phyloP scores from a whole-genome alignment of 768 basidiomycete genomes.

The Rickenella mellea region DNA sequence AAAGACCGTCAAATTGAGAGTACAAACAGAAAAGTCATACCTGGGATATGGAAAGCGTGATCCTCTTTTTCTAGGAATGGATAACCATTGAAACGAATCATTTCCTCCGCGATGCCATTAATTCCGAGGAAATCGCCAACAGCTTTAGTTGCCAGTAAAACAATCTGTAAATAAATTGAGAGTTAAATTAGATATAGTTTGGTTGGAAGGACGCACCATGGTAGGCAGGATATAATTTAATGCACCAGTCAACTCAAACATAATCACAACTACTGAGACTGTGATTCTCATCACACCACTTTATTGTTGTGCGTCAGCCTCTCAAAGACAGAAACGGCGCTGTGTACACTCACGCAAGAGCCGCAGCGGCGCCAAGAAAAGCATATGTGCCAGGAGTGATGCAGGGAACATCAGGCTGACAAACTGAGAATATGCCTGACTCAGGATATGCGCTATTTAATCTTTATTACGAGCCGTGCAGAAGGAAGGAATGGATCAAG shows the following conservation, averaged over 20 bases:
- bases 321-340: neutral
- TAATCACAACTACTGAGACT: slow-evolving; percentile 96
- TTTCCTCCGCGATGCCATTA: slow-evolving; percentile 92
- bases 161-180: slow-evolving; percentile 53
- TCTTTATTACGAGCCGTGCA: neutral
- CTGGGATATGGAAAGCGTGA: slow-evolving; percentile 82
- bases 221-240: slow-evolving; percentile 95
- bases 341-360: slow-evolving; percentile 55
- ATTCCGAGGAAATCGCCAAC: slow-evolving; percentile 92
- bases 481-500: neutral
- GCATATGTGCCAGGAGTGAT: slow-evolving; percentile 99
- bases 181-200: slow-evolving; percentile 6
- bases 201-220: slow-evolving; percentile 54
- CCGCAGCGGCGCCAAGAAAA: slow-evolving; percentile 93
- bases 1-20: neutral
- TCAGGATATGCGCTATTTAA: slow-evolving; percentile 63
- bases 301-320: slow-evolving; percentile 2
- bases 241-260: slow-evolving; percentile 98
- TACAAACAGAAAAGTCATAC: slow-evolving; percentile 32
- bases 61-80: slow-evolving; percentile 96
- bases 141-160: slow-evolving; percentile 91
- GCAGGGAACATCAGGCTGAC: slow-evolving; percentile 86
- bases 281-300: slow-evolving; percentile 97
- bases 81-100: slow-evolving; percentile 94
- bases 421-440: slow-evolving; percentile 83